phyloP scores from a whole-genome alignment of 495 filamentous ascomycete species.

The Letharia lupina region DNA sequence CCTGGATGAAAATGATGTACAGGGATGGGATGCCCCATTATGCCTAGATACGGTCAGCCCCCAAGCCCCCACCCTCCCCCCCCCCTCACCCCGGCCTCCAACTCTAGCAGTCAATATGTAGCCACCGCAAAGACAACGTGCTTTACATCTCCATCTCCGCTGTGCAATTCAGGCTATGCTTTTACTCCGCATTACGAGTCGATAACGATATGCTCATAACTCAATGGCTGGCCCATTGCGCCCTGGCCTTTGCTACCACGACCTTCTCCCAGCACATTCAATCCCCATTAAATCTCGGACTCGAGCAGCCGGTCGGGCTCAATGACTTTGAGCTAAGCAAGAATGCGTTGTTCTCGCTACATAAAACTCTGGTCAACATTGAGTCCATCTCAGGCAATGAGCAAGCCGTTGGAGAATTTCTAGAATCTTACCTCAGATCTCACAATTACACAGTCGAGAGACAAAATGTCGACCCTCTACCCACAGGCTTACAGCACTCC shows the following conservation, averaged over 20 bases:
- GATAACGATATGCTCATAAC: background rate
- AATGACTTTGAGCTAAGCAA: background rate
- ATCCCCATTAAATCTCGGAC: background rate
- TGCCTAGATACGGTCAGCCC: background rate
- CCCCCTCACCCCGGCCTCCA: background rate
- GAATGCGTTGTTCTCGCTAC: conserved; percentile 59
- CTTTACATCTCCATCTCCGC: background rate
- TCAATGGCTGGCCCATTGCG: background rate
- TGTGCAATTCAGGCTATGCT: background rate
- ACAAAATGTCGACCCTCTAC: conserved; percentile 40
- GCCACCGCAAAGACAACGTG: conserved; percentile 1
- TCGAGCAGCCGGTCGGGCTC: conserved; percentile 1
- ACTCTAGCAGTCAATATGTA: background rate
- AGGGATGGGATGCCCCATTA: background rate
- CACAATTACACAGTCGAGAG: conserved; percentile 60
- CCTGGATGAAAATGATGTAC: background rate
- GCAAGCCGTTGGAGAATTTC: conserved; percentile 55
- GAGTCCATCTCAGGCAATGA: conserved; percentile 72
- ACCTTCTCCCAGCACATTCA: conserved; percentile 7
- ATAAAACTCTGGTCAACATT: conserved; percentile 65
- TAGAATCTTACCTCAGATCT: conserved; percentile 56
- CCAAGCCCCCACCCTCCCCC: background rate
- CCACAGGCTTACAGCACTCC: background rate
- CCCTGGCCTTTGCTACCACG: background rate
- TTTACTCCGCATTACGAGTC: background rate